Percentiles rank a stretch among this genome's conserved stretches.
Conservation (phyloP, 441 rosid genomes). For the Capsella rubella region DNA sequence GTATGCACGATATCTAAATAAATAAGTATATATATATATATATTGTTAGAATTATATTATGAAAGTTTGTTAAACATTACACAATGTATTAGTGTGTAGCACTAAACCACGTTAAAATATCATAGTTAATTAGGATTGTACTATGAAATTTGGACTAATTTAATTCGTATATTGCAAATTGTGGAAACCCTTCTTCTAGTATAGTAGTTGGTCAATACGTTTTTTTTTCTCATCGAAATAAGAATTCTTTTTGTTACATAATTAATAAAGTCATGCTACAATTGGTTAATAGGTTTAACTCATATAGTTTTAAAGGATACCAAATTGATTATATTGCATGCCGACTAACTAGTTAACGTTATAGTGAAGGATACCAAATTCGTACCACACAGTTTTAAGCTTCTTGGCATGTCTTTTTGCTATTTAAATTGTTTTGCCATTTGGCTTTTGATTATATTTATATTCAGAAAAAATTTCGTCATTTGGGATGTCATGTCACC, state of each 20-base stretch:
- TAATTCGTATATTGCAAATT: too few species aligned
- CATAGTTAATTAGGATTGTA: too few species aligned
- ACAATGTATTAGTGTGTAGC: too few species aligned
- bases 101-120: too few species aligned
- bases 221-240: too few species aligned
- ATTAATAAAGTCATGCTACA: not conserved
- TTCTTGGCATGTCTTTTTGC: constrained; percentile 27
- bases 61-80: too few species aligned
- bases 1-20: not conserved
- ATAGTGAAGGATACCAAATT: constrained; percentile 6
- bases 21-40: not conserved
- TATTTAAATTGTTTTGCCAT: not conserved
- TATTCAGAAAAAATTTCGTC: constrained; percentile 20
- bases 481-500: constrained; percentile 47
- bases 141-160: too few species aligned
- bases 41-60: not conserved
- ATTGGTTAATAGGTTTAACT: not conserved
- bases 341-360: constrained; percentile 8
- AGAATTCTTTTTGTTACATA: too few species aligned
- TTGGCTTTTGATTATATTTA: constrained; percentile 10
- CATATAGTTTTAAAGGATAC: not conserved
- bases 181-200: too few species aligned
- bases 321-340: constrained; percentile 18
- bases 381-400: constrained; percentile 3
- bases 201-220: too few species aligned